Base-by-base conservation (phyloP, 2,329 filamentous ascomycete species). In the Fonsecaea monophora region DNA sequence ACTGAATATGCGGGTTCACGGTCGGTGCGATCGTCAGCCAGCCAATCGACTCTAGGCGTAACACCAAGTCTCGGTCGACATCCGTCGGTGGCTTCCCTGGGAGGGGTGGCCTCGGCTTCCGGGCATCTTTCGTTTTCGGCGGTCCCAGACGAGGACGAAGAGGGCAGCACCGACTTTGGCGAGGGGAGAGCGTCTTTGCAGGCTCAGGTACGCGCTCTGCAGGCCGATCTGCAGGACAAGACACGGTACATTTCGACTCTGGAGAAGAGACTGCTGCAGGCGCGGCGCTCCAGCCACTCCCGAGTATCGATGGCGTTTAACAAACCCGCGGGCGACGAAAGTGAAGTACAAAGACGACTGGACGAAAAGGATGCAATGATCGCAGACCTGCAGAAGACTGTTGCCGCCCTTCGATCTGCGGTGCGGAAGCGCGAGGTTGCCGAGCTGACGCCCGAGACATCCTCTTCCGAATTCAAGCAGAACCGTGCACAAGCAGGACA, bases 331-430 rank as follows among this genome's bases (percentile, higher is more conserved):
- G 88, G 90, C n/a, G 87, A 89, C 42, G 93, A 96, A 74, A 91
- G 94, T 71, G 82, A 89, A 1, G 78, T 92, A 18, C 81, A 98
- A 55, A 90, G 89, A 68, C 94, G 98, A 72, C 96, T 96, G 77
- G 95, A 99, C 73, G 95, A 98, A 72, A 97, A 96, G 78, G 95
- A 99, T 73, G 86, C 89, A 25, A 94, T 98, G 79, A 97, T 99
- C 75, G 89, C 90, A 7, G 94, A 96, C 72, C 85, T 99, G n/a
- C 94, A 97, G 76, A 87, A 91, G 10, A 99, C 98, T 93, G 84
- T 98, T 61, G 83, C 90, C 3, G 95, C 95, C 1, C 84, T 99
- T 61, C 89, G 93, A 50, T 94, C 87, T 69, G 93, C 93, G 1
- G 90, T 93, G 10, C 89, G 94, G 63, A 95, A 94, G 69, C 88